Base-by-base conservation (phyloP, 2,329 filamentous ascomycete genomes). In the Microsporum ferrugineum region DNA sequence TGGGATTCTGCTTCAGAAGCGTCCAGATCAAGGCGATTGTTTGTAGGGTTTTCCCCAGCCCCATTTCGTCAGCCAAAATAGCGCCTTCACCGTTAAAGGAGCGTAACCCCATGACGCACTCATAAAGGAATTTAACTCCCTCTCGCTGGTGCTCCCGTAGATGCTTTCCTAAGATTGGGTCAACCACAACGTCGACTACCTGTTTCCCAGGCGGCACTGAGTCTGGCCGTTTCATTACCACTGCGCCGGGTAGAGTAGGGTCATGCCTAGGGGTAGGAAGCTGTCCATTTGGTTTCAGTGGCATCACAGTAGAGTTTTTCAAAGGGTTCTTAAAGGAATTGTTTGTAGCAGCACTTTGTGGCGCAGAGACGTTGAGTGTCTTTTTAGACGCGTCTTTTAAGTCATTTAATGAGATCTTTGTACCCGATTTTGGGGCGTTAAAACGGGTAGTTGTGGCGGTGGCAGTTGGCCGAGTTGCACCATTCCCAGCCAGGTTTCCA, bases 51-150 rank as follows among this genome's bases (percentile, higher is more conserved):
- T 89, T 89, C 23, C 87, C 87, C 1, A 89, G 72, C 0, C 87
- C 87, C 87, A 89, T 89, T 66, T 89, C 87, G 68, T 89, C 87
- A 1, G 87, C 87, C 57, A 89, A 75, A 62, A 89, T 84, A 2
- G 85, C 86, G 29, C 86, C 86, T 71, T 86, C 81, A 1, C 86
- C 86, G 66, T 82, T 82, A 63, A 81, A 84, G 47, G 79, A 75
- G 47, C 84, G 79, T 79, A 88, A 81, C 3, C 86, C 86, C 86
- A 89, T 89, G 0, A 89, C 84, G 68, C 86, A 88, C 71, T 89
- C 86, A 67, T 89, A 89, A 49, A 89, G 71, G 66, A 89, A 89
- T 57, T 82, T 77, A 0, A 89, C 84, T 27, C 87, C 87, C 67
- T 86, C 83, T 12, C 83, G 79, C 68, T 89, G 87, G 69, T 89